These are phyloP conservation scores for Bryopsis sp. DNA, from an alignment of 139 green algal species.

Conservation along the genomic window DNA sequence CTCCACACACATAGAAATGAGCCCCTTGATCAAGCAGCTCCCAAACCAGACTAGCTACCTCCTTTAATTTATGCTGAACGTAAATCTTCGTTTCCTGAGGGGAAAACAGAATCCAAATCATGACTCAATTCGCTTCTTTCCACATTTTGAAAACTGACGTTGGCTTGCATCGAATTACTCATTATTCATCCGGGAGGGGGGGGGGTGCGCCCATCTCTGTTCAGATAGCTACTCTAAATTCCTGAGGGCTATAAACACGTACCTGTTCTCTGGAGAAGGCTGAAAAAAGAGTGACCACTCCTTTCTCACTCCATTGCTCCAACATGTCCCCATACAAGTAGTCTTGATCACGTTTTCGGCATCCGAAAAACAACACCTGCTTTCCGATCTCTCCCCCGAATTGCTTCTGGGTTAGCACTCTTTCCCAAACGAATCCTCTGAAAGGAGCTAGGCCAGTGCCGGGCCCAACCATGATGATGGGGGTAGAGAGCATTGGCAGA, in stretches of 20 bases:
- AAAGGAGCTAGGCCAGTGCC: slow-evolving; percentile 87
- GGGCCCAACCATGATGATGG: slow-evolving; percentile 88
- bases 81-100: slow-evolving; percentile 75
- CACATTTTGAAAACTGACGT: too few species aligned
- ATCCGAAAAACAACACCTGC: slow-evolving; percentile 78
- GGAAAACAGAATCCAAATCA: not conserved
- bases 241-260: not conserved
- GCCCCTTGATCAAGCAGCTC: slow-evolving; percentile 51
- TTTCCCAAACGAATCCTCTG: slow-evolving; percentile 72
- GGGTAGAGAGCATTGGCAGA: slow-evolving; percentile 47
- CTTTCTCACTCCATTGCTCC: slow-evolving; percentile 47
- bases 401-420: slow-evolving; percentile 23
- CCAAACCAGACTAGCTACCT: slow-evolving; percentile 55
- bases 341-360: slow-evolving; percentile 68
- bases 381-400: not conserved
- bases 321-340: slow-evolving; percentile 70
- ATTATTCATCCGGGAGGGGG: too few species aligned
- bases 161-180: too few species aligned
- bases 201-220: too few species aligned
- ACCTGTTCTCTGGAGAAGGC: slow-evolving; percentile 75
- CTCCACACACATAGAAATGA: slow-evolving; percentile 88
- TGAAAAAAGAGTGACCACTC: slow-evolving; percentile 53
- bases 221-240: not conserved
- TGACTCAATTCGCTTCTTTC: too few species aligned
- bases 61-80: slow-evolving; percentile 79